phyloP scores from a whole-genome alignment of 495 filamentous ascomycete genomes.

The Xylona heveae region DNA sequence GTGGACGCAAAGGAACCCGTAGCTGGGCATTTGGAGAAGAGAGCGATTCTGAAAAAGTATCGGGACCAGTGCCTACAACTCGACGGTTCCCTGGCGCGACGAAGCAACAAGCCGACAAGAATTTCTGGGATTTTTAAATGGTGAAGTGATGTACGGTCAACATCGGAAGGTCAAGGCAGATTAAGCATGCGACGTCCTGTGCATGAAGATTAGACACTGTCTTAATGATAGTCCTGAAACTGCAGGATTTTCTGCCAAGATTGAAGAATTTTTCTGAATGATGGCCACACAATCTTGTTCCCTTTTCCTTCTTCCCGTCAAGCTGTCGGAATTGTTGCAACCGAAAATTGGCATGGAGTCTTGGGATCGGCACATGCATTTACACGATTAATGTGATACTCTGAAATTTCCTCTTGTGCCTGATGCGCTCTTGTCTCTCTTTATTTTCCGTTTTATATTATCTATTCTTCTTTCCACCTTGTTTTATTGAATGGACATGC shows the following conservation, averaged over 20 bases:
- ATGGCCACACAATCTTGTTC: too few species aligned
- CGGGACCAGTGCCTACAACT: constrained; percentile 7
- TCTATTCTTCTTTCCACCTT: too few species aligned
- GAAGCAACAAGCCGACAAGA: constrained; percentile 15
- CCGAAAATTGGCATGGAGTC: too few species aligned
- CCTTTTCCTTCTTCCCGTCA: too few species aligned
- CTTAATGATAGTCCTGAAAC: constrained; percentile 6
- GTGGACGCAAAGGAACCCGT: constrained; percentile 38
- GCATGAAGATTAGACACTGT: constrained; percentile 10
- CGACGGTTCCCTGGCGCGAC: constrained; percentile 17
- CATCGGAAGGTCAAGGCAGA: neutral
- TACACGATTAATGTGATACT: too few species aligned
- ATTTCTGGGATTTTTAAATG: constrained; percentile 32
- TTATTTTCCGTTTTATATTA: too few species aligned
- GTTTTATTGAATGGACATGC: too few species aligned
- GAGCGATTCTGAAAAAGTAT: constrained; percentile 20
- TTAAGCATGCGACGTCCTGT: constrained; percentile 7
- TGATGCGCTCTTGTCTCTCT: too few species aligned
- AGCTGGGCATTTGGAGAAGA: constrained; percentile 42
- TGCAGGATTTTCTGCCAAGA: neutral
- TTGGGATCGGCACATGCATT: too few species aligned
- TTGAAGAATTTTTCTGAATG: too few species aligned
- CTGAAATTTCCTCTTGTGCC: too few species aligned
- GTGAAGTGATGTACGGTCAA: constrained; percentile 3
- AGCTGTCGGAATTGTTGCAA: too few species aligned